A percentile compares a stretch with the other conserved stretches of the same genome.
phyloP scores from a whole-genome alignment of 2,329 filamentous ascomycete genomes.

The Aspergillus pseudonomiae region DNA sequence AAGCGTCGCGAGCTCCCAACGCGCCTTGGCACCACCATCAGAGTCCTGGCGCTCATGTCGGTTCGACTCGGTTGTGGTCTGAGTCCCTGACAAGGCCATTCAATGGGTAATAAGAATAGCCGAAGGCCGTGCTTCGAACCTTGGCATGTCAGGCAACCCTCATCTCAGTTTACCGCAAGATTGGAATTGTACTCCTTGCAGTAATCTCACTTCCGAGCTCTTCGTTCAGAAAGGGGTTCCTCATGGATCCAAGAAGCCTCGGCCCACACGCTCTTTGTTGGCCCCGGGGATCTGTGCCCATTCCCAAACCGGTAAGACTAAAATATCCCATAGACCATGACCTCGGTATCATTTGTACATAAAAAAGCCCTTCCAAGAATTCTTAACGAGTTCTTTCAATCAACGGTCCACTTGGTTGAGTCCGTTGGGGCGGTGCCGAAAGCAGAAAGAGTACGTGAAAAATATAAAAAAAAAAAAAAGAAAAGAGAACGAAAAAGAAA shows the following conservation, averaged over 20 bases:
- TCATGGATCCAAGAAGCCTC: background rate
- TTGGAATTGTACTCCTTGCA: background rate
- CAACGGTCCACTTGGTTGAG: background rate
- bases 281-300: background rate
- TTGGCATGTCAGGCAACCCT: background rate
- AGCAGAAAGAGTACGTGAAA: background rate
- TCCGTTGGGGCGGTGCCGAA: background rate
- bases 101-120: background rate
- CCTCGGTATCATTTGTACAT: background rate
- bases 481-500: background rate
- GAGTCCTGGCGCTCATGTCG: background rate
- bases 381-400: background rate
- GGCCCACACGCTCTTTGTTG: background rate
- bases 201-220: background rate
- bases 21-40: background rate
- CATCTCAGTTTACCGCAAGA: background rate
- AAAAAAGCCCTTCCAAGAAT: background rate
- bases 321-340: background rate
- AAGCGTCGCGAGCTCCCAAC: background rate
- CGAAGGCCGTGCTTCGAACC: background rate
- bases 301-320: background rate
- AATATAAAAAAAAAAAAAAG: background rate
- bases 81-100: slow-evolving; percentile 1
- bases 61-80: background rate
- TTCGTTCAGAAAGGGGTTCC: background rate